Conservation (phyloP, 2,329 filamentous ascomycete species). For the Monilinia vaccinii-corymbosi region DNA sequence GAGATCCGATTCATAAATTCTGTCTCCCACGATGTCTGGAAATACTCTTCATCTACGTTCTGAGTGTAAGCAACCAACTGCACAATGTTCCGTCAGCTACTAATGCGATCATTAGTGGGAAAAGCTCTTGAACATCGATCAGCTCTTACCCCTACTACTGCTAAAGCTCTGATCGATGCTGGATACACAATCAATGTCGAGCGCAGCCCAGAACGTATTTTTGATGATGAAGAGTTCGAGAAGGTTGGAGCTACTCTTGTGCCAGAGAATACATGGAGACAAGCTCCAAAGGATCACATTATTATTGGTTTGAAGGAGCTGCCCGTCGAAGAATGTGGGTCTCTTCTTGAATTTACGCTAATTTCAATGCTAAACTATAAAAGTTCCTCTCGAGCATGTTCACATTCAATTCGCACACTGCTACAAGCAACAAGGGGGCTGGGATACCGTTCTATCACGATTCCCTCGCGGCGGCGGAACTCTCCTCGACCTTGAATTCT, state of each 20-base stretch:
- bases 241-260: conserved; percentile 56
- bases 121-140: conserved; percentile 35
- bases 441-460: conserved; percentile 69
- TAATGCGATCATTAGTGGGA: conserved; percentile 28
- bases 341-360: neutral
- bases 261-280: conserved; percentile 55
- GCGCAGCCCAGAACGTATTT: conserved; percentile 58
- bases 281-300: conserved; percentile 58
- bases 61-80: conserved; percentile 29
- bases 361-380: conserved; percentile 8
- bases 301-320: conserved; percentile 74
- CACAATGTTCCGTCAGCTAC: conserved; percentile 18
- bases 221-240: conserved; percentile 51
- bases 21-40: conserved; percentile 25
- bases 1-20: conserved; percentile 12
- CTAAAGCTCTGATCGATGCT: conserved; percentile 55
- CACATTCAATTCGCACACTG: conserved; percentile 66
- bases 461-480: conserved; percentile 69
- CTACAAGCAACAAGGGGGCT: conserved; percentile 70
- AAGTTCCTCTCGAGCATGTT: conserved; percentile 60
- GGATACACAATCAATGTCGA: conserved; percentile 63
- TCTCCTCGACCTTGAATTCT: conserved; percentile 80
- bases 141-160: conserved; percentile 34
- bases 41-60: conserved; percentile 32
- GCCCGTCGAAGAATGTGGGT: conserved; percentile 55